Conservation (phyloP, 176 grass and related monocot species). For the Phoenix dactylifera region DNA sequence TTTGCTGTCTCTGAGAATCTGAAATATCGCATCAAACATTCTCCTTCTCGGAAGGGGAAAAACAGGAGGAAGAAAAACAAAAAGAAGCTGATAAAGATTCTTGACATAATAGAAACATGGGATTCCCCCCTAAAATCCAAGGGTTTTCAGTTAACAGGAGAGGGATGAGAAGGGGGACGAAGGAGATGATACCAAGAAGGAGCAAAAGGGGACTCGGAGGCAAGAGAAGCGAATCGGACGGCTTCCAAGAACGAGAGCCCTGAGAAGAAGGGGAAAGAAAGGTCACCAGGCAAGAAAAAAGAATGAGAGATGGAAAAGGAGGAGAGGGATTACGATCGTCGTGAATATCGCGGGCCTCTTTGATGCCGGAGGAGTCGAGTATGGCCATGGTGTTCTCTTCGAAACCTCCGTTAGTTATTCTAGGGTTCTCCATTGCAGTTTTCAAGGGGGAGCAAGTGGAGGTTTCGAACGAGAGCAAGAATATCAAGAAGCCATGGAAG, state of each 20-base stretch:
- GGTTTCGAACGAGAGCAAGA: not conserved
- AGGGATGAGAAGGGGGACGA: not conserved
- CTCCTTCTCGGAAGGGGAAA: conserved; percentile 38
- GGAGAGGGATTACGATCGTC: conserved; percentile 50
- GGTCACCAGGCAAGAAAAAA: not conserved
- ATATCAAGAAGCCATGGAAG: too few relatives aligned
- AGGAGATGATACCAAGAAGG: conserved; percentile 46
- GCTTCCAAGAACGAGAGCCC: conserved; percentile 68
- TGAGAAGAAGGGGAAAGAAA: conserved; percentile 20
- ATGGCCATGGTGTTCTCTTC: conserved; percentile 93
- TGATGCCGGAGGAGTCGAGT: conserved; percentile 77
- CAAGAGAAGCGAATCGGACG: conserved; percentile 52
- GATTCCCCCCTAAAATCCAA: too few relatives aligned
- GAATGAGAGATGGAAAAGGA: not conserved
- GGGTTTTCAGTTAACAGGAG: not conserved
- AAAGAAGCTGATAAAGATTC: not conserved
- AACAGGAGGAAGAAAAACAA: not conserved
- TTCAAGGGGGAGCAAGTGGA: too few relatives aligned
- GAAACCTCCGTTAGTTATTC: conserved; percentile 7
- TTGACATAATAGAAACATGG: not conserved
- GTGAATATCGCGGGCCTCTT: conserved; percentile 61
- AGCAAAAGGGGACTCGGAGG: conserved; percentile 23
- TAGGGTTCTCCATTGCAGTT: too few relatives aligned
- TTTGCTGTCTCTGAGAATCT: conserved; percentile 49
- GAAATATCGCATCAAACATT: conserved; percentile 57